Evolutionary conservation across 768 basidiomycete genomes (phyloP), one percentile per base, ranked within the genome.

Genomic region (Boletus sp.): DNA sequence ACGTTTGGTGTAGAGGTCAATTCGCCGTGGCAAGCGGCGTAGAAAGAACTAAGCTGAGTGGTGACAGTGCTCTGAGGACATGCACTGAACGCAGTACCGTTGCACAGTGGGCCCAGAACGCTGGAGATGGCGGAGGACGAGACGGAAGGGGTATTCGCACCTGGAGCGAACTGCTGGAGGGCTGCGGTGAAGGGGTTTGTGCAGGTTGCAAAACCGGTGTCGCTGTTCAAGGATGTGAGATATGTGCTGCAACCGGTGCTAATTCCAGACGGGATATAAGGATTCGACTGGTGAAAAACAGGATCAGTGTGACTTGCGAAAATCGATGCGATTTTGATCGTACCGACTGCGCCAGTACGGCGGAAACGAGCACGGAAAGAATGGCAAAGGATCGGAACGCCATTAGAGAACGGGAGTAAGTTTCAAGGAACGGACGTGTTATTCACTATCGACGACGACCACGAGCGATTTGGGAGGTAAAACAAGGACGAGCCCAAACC

Each of bases 241-340:
- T 84, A 96, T 4, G 66, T 56, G 18, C 69, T 55, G 78, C 91
- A 93, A 18, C 61, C 39, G 1, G 59, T 1, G 66, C 80, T 83
- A 65, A 93, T 84, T 52, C 76, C 81, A 14, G 82, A 55, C n/a
- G 93, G 92, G 68, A 94, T 86, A 64, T 85, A 75, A 11, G 84
- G 72, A 67, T 77, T 78, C 35, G 71, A 58, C 47, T 77, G 67
- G 39, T 2, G 73, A 50, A 24, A n/a, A n/a, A 28, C 4, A 55
- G 17, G 64, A 56, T 64, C 64, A 64, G 46, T 3, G 32, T 1
- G 32, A 18, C 17, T 20, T 9, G n/a, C 2, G 37, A 18, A 10
- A 15, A 18, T 45, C 7, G 5, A 1, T 6, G n/a, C 2, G 11
- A 40, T 8, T 24, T 5, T 5, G n/a, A 51, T 4, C 71, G 46